phyloP scores from a whole-genome alignment of 1,139 yeast genomes.

The Taphrina populina region DNA sequence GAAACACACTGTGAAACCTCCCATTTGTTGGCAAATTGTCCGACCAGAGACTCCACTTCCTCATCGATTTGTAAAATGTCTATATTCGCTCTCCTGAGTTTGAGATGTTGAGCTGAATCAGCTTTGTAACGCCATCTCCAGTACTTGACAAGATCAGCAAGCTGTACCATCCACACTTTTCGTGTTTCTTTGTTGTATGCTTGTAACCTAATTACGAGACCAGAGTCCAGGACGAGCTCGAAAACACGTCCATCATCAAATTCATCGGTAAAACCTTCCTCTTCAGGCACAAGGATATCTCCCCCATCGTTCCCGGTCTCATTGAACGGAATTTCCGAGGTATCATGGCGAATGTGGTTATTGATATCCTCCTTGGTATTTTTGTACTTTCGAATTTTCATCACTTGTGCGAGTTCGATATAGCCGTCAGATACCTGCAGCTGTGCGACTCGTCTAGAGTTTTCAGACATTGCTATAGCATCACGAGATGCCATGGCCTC shows the following conservation, averaged over 20 bases:
- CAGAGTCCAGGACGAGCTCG: constrained; percentile 55
- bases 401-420: constrained; percentile 59
- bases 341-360: constrained; percentile 44
- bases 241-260: constrained; percentile 49
- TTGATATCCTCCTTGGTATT: constrained; percentile 34
- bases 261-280: constrained; percentile 47
- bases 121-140: constrained; percentile 58
- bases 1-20: constrained; percentile 58
- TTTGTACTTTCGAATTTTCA: constrained; percentile 45
- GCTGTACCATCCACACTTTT: constrained; percentile 63
- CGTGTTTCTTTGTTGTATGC: constrained; percentile 57
- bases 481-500: constrained; percentile 56
- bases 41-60: constrained; percentile 58
- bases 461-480: constrained; percentile 58
- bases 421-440: constrained; percentile 61
- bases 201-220: constrained; percentile 54
- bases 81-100: constrained; percentile 53
- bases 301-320: constrained; percentile 35
- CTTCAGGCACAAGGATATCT: constrained; percentile 38
- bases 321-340: constrained; percentile 32
- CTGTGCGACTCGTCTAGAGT: constrained; percentile 59
- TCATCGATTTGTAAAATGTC: constrained; percentile 55
- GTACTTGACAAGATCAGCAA: constrained; percentile 53
- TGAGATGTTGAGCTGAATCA: constrained; percentile 49
- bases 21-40: constrained; percentile 55